These are phyloP conservation scores for Pseudogymnoascus sp. DNA, from an alignment of 2,329 filamentous ascomycete species.

Conservation along the genomic window DNA sequence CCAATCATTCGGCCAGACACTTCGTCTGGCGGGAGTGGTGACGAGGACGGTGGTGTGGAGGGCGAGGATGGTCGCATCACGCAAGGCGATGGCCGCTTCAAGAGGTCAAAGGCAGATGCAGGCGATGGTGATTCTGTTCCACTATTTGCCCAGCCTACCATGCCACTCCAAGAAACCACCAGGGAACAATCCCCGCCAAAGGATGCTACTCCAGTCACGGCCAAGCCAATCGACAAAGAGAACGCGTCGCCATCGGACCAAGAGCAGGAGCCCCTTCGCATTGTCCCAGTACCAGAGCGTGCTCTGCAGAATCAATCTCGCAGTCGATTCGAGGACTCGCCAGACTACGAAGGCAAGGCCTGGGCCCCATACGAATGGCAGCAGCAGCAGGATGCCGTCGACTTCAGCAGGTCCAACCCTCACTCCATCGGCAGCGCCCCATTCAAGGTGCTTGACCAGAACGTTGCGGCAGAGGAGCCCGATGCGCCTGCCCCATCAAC, in stretches of 20 bases:
- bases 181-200: constrained; percentile 27
- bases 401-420: constrained; percentile 37
- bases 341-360: constrained; percentile 41
- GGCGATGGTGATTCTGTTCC: constrained; percentile 67
- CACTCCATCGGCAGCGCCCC: constrained; percentile 45
- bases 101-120: constrained; percentile 60
- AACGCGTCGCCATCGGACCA: constrained; percentile 23
- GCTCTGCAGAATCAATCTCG: constrained; percentile 29
- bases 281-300: constrained; percentile 32
- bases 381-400: constrained; percentile 33
- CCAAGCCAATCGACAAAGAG: constrained; percentile 26
- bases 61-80: constrained; percentile 53
- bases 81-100: constrained; percentile 62
- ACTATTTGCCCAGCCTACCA: constrained; percentile 56
- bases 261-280: constrained; percentile 22
- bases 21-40: constrained; percentile 33
- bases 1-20: constrained; percentile 66
- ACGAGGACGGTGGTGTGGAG: constrained; percentile 36
- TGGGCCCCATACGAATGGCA: constrained; percentile 58
- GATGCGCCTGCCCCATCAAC: neutral
- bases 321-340: constrained; percentile 46
- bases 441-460: constrained; percentile 38
- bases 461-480: constrained; percentile 14
- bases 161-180: constrained; percentile 29
- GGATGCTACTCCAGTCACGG: constrained; percentile 14